A percentile compares a stretch with the other conserved stretches of the same genome.
These are phyloP conservation scores for Cordia subcordata DNA, from an alignment of 257 asterid genomes.

Conservation along the genomic window DNA sequence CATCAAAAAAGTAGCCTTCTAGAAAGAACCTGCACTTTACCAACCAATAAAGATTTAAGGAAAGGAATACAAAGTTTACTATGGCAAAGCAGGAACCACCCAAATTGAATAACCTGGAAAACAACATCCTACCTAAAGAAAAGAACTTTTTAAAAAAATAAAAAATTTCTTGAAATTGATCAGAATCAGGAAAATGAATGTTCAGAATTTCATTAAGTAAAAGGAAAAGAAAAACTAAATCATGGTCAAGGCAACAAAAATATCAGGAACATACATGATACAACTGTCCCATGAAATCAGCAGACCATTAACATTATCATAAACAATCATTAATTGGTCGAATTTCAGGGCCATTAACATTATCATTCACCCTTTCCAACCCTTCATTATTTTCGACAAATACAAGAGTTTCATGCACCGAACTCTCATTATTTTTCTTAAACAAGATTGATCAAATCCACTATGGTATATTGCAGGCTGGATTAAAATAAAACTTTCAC, in stretches of 20 bases:
- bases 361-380: conserved; percentile 2
- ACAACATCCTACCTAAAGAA: background rate
- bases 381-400: background rate
- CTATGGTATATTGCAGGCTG: background rate
- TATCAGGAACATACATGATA: background rate
- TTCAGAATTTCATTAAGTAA: no score
- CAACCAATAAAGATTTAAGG: background rate
- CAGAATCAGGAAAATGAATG: background rate
- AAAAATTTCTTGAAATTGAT: background rate
- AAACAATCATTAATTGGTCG: conserved; percentile 1
- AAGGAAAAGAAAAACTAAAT: no score
- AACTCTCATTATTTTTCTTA: no score
- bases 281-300: background rate
- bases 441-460: no score
- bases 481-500: no score
- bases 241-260: background rate
- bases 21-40: conserved; percentile 7
- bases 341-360: background rate
- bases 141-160: no score
- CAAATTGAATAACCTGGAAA: background rate
- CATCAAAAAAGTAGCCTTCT: conserved; percentile 31
- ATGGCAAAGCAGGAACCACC: background rate
- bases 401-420: background rate
- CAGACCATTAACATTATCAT: background rate
- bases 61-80: background rate